Base-by-base conservation (phyloP, 1,284 basidiomycete species). In the Ustilago lituana region DNA sequence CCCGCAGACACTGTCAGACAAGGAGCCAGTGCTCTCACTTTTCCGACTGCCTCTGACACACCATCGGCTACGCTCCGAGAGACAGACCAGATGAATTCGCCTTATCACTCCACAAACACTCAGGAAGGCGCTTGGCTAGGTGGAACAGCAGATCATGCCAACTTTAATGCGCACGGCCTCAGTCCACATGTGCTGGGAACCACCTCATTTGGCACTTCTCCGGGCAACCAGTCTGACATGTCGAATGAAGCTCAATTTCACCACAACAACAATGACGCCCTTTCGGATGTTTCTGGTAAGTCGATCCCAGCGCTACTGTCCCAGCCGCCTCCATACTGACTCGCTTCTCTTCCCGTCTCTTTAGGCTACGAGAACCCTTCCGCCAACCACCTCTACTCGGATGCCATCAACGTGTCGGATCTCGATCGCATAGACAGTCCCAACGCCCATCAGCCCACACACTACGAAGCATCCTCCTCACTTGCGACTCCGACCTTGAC, bases 191-290 rank as follows among this genome's bases (percentile, higher is more conserved):
- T 45, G 5, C 29, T 36, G 26, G 36, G 11, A 3, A 20, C 40
- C 22, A 36, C 45, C 43, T 38, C 40, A n/a, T 67, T 50, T 41
- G 66, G 66, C 23, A 62, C 66, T 17, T 73, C 66, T 17, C 70
- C 70, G 3, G 65, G 62, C 32, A 64, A 56, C 29, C 58, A 59
- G 5, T 70, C 66, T 0, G 70, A 73, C 44, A 33, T 73, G 38
- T 73, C 70, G 12, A 73, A 73, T 36, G 66, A 73, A 45, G 70
- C 70, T 6, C 61, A 65, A 23, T 53, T 61, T 26, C 69, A 73
- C 33, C 29, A 58, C 45, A 51, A 56, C 33, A 36, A 58, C 45
- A 51, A 56, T 32, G 66, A 69, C 22, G 52, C 43, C 1, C 48
- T 63, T 52, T 63, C 56, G 22, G 66, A 63, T 19, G 47, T 63